Evolutionary conservation across 192 early-diverging fungal species (phyloP), one percentile per base, ranked within the genome.

Genomic region (Rhizoclosmatium globosum): DNA sequence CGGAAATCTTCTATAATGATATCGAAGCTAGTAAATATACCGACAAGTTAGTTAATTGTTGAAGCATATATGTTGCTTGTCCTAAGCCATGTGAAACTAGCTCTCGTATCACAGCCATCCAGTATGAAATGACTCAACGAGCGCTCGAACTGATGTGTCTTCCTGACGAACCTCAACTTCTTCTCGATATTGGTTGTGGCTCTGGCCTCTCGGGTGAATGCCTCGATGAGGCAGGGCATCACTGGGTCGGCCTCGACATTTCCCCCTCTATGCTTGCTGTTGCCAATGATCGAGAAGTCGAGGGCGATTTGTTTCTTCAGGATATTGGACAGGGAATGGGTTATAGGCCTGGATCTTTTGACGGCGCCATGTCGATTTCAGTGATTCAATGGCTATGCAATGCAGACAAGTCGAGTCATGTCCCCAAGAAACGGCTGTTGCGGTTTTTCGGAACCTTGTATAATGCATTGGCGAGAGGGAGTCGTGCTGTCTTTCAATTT

Each of bases 341-440:
- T 9, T 99, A 94, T 83, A 89, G 97, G 3, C 96, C 97, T 15
- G 98, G 98, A 67, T 93, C 94, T 45, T 99, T 99, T 87, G 98
- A 99, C 76, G 98, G 96, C 1, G 93, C 93, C 46, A 96, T 98
- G 64, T 94, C 93, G 79, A 91, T 99, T 50, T 99, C 98, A 0
- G 97, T 97, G 3, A 80, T 99, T 43, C 98, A 99, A 84, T 99
- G 97, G 98, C 91, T 99, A 41, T 99, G 97, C 81, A 99, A 99
- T 81, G 97, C 98, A 4, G 98, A 99, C 87, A 94, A 94, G 79
- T 82, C 87, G n/a, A 91, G 90, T 74, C 94, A 99, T 80, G 87
- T 89, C 67, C 98, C 98, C 31, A 89, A 93, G 69, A 86, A 91
- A 13, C 92, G 98, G 15, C 84, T 99, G 19, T 84, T 84, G 57